Conservation (phyloP, 2,329 filamentous ascomycete genomes). For the Colletotrichum sp. region DNA sequence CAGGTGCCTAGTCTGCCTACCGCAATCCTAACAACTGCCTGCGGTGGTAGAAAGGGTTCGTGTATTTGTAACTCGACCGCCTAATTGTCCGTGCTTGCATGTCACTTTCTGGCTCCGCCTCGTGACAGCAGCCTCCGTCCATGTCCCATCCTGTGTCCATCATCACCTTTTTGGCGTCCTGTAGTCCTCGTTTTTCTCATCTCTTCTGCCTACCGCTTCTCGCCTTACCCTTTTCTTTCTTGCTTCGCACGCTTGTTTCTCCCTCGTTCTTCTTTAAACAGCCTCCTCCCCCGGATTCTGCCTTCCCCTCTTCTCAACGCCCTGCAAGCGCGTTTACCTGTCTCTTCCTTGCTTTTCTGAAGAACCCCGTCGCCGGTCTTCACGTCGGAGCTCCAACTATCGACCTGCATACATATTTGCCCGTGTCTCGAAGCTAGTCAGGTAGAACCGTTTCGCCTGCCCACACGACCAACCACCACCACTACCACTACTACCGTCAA, state of each 20-base stretch:
- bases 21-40: background rate
- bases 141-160: background rate
- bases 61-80: background rate
- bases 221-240: background rate
- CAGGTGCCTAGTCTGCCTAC: background rate
- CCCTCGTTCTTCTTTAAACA: conserved; percentile 1
- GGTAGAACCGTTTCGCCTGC: background rate
- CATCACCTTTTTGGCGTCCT: background rate
- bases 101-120: conserved; percentile 12
- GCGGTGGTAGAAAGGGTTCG: background rate
- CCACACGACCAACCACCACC: background rate
- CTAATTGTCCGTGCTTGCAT: conserved; percentile 14
- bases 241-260: background rate
- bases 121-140: conserved; percentile 10
- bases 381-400: background rate
- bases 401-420: background rate
- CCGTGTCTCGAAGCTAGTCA: background rate
- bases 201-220: background rate
- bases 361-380: background rate
- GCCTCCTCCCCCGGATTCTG: background rate
- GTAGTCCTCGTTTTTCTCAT: background rate
- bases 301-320: background rate
- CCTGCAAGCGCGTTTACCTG: background rate
- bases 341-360: background rate
- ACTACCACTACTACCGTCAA: background rate